Evolutionary conservation across 1,284 basidiomycete genomes (phyloP), one percentile per base, ranked within the genome.

Genomic region (Sanghuangporus weigelae): DNA sequence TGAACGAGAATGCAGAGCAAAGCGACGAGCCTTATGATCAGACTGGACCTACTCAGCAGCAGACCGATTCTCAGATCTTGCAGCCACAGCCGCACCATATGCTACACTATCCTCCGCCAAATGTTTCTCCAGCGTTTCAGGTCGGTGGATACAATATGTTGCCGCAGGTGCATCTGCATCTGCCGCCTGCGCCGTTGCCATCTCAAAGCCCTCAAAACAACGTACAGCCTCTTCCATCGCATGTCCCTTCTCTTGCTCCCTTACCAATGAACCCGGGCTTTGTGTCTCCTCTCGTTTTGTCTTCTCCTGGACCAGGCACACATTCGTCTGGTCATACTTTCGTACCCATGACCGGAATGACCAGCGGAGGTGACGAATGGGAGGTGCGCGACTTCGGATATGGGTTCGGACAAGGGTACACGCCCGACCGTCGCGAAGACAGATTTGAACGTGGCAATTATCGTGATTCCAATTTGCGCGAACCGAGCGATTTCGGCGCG

Each of bases 301-400:
- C 67, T 66, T 10, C 71, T 63, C 56, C 69, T 67, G 16, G 57
- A 46, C 7, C 64, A 64, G 7, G 40, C 60, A 11, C 68, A 57
- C 31, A 35, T 8, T 54, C 53, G 16, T 14, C 23, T 38, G 53
- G 53, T 38, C 53, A 26, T 19, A 19, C 19, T 54, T 8, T 26
- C 35, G 53, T 60, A 5, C 64, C 60, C 11, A 63, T 50, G 50
- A 64, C 53, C 3, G 60, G 66, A 5, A 38, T 38, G 31, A n/a
- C 44, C 6, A 21, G 31, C 14, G 44, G 36, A 16, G 70, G 67
- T 21, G 80, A 81, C 60, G 81, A 81, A 14, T 83, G 80, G 73
- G 78, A 80, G 65, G 87, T 88, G 53, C 81, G 79, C 66, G 80
- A 89, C 69, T 88, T 78, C 64, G 86, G 85, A 7, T 86, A 75